Evolutionary conservation across 345 rosid species (phyloP).

Genomic region (Raphanus sativus): DNA sequence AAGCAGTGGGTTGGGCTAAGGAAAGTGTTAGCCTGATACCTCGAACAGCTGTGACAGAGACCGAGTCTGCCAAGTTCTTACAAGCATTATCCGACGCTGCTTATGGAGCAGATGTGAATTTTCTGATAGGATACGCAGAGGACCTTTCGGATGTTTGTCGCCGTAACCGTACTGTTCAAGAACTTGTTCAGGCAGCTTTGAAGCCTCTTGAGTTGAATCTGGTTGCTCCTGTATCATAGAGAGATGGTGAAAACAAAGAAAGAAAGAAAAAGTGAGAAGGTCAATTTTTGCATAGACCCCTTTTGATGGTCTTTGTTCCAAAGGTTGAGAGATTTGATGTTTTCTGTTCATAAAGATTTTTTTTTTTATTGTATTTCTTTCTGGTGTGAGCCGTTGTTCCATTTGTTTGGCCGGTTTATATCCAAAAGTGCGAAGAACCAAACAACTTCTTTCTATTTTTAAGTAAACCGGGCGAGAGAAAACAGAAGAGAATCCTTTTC

Average conservation of each 20-base stretch:
- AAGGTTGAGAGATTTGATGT: slow-evolving; percentile 29
- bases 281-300: slow-evolving; percentile 54
- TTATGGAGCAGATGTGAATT: slow-evolving; percentile 64
- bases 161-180: slow-evolving; percentile 88
- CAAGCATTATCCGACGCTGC: slow-evolving; percentile 75
- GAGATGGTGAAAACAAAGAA: slow-evolving; percentile 30
- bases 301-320: slow-evolving; percentile 26
- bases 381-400: slow-evolving; percentile 33
- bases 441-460: slow-evolving; percentile 12
- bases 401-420: slow-evolving; percentile 36
- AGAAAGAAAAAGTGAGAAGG: slow-evolving; percentile 9
- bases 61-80: slow-evolving; percentile 65
- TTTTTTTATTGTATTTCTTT: slow-evolving; percentile 10
- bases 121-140: slow-evolving; percentile 64
- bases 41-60: slow-evolving; percentile 67
- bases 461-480: slow-evolving; percentile 38
- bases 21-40: slow-evolving; percentile 73
- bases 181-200: slow-evolving; percentile 87
- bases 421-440: slow-evolving; percentile 12
- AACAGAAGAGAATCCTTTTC: slow-evolving; percentile 14
- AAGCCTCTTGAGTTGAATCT: slow-evolving; percentile 76
- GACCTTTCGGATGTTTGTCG: slow-evolving; percentile 94
- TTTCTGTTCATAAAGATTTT: slow-evolving; percentile 25
- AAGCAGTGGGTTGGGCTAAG: slow-evolving; percentile 80
- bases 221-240: slow-evolving; percentile 52